Evolutionary conservation across 495 filamentous ascomycete species (phyloP).

Genomic region (Xylaria acuta): DNA sequence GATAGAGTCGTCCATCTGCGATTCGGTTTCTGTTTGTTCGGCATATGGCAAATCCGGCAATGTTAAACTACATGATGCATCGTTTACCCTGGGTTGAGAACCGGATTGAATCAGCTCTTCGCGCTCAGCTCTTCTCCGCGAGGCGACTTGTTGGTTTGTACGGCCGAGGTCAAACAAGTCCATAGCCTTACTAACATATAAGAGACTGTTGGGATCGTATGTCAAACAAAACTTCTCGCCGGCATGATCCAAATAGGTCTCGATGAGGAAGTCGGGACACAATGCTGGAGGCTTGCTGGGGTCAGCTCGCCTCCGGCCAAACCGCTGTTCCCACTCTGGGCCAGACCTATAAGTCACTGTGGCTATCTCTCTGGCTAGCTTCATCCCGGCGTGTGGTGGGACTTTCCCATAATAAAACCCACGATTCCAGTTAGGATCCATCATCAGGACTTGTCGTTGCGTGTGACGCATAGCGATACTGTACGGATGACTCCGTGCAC

Average conservation of each 20-base stretch:
- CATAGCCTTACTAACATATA: conserved; percentile 99
- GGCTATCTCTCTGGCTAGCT: conserved; percentile 95
- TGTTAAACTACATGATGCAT: conserved; percentile 76
- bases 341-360: conserved; percentile 97
- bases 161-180: conserved; percentile 93
- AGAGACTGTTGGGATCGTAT: conserved; percentile 93
- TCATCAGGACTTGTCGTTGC: conserved; percentile 97
- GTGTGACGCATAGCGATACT: conserved; percentile 99
- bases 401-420: conserved; percentile 92
- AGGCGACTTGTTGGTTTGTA: conserved; percentile 60
- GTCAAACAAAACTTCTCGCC: conserved; percentile 99
- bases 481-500: conserved; percentile 94
- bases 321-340: conserved; percentile 96
- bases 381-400: conserved; percentile 95
- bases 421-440: conserved; percentile 97
- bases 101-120: conserved; percentile 39
- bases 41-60: conserved; percentile 85
- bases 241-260: conserved; percentile 97
- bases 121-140: conserved; percentile 47
- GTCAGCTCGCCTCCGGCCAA: conserved; percentile 88
- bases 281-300: conserved; percentile 84
- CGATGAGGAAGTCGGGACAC: conserved; percentile 96
- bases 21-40: conserved; percentile 64
- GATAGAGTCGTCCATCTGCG: conserved; percentile 35
- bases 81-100: conserved; percentile 31